phyloP scores from a whole-genome alignment of 345 rosid genomes.

The Punica granatum region DNA sequence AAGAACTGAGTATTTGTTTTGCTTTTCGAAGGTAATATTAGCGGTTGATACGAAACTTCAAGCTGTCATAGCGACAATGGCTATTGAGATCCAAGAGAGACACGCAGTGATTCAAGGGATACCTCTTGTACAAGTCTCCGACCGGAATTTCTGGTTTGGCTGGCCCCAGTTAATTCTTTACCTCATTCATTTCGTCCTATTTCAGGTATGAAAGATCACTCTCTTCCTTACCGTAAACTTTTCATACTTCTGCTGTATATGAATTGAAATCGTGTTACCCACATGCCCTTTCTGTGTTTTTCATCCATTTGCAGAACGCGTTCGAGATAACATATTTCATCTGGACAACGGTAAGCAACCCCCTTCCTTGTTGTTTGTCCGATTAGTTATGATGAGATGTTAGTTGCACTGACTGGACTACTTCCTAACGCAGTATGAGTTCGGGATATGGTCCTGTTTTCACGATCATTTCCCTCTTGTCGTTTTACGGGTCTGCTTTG shows the following conservation, averaged over 20 bases:
- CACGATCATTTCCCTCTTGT: conserved; percentile 42
- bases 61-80: conserved; percentile 75
- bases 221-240: background rate
- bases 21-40: conserved; percentile 53
- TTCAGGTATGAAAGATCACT: conserved; percentile 47
- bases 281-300: background rate
- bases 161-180: conserved; percentile 70
- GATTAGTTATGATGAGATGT: background rate
- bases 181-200: conserved; percentile 82
- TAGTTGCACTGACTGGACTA: conserved; percentile 1
- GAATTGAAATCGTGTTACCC: background rate
- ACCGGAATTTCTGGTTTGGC: conserved; percentile 74
- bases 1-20: background rate
- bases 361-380: conserved; percentile 1
- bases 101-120: conserved; percentile 92
- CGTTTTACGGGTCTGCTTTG: conserved; percentile 40
- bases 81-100: conserved; percentile 80
- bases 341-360: conserved; percentile 73
- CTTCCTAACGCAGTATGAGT: conserved; percentile 66
- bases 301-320: conserved; percentile 52
- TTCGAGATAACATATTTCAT: conserved; percentile 93
- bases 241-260: background rate
- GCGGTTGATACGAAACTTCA: conserved; percentile 93
- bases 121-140: conserved; percentile 88
- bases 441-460: conserved; percentile 77